phyloP scores from a whole-genome alignment of 2,329 filamentous ascomycete species.

The Aspergillus viridinutans region DNA sequence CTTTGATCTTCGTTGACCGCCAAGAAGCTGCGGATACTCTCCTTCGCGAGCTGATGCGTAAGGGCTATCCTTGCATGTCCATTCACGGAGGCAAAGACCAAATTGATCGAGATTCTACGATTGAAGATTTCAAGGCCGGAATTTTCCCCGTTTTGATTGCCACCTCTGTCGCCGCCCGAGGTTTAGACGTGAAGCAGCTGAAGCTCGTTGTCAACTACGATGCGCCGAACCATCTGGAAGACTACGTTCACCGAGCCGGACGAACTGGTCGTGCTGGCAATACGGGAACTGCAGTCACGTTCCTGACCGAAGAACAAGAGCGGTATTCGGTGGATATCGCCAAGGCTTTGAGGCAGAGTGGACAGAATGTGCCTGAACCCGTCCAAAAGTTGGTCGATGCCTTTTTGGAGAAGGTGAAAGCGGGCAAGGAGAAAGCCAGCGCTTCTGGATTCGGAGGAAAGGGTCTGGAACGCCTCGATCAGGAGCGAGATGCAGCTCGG shows the following conservation, averaged over 20 bases:
- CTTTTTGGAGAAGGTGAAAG: constrained; percentile 86
- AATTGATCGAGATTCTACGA: constrained; percentile 85
- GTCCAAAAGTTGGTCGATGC: constrained; percentile 58
- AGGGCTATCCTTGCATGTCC: constrained; percentile 86
- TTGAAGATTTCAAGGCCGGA: constrained; percentile 89
- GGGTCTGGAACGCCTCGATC: constrained; percentile 84
- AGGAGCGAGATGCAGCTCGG: constrained; percentile 82
- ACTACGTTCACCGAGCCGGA: constrained; percentile 92
- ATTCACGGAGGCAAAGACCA: constrained; percentile 94
- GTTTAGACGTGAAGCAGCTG: constrained; percentile 91
- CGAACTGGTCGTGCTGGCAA: constrained; percentile 93
- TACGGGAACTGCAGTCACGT: constrained; percentile 90
- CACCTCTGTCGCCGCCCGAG: constrained; percentile 91
- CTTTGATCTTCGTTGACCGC: constrained; percentile 85
- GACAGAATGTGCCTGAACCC: constrained; percentile 71
- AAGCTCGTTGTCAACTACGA: constrained; percentile 97
- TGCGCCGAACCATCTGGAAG: constrained; percentile 88
- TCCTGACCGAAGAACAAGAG: constrained; percentile 86
- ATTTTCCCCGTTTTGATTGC: constrained; percentile 86
- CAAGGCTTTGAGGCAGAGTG: constrained; percentile 89
- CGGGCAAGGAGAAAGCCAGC: constrained; percentile 79
- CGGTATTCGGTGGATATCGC: constrained; percentile 83
- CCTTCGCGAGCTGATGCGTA: constrained; percentile 72
- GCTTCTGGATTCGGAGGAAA: constrained; percentile 91
- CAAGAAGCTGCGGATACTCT: constrained; percentile 85